Percentiles rank a stretch among this genome's conserved stretches.
phyloP scores from a whole-genome alignment of 768 basidiomycete species.

The Russula foetens region DNA sequence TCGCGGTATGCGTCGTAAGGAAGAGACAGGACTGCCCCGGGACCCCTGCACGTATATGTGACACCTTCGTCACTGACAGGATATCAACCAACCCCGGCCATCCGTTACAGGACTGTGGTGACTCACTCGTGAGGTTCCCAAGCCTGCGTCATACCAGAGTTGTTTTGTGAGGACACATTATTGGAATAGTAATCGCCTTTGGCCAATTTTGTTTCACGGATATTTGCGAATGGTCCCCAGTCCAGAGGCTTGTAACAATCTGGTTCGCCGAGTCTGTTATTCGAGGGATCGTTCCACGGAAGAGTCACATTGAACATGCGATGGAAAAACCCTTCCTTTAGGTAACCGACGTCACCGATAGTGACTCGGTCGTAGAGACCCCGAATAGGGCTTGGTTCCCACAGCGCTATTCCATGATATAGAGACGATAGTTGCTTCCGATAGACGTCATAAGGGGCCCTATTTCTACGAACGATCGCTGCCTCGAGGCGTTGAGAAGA shows the following conservation, averaged over 20 bases:
- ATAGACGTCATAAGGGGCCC: slow-evolving; percentile 1
- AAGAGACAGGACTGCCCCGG: not conserved
- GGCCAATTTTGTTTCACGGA: not conserved
- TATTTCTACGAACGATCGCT: too few species aligned
- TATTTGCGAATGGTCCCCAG: not conserved
- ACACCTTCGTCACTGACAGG: not conserved
- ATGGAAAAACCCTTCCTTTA: slow-evolving; percentile 10
- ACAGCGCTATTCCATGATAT: slow-evolving; percentile 9
- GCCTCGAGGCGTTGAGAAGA: too few species aligned
- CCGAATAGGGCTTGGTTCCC: slow-evolving; percentile 16
- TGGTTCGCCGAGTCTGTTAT: not conserved
- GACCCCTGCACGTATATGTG: not conserved
- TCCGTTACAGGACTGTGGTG: not conserved
- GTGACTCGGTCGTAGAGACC: slow-evolving; percentile 10
- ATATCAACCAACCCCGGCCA: not conserved
- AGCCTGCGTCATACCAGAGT: not conserved
- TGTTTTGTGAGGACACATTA: not conserved
- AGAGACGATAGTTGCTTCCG: slow-evolving; percentile 2
- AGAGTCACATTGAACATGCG: slow-evolving; percentile 16
- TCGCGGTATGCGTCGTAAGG: not conserved
- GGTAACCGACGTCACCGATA: slow-evolving; percentile 21
- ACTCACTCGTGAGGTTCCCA: not conserved
- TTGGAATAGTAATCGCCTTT: not conserved
- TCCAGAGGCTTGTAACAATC: not conserved
- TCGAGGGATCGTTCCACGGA: not conserved